A percentile compares a stretch with the other conserved stretches of the same genome.
phyloP scores from a whole-genome alignment of 257 asterid species.

The Scutellaria galericulata region DNA sequence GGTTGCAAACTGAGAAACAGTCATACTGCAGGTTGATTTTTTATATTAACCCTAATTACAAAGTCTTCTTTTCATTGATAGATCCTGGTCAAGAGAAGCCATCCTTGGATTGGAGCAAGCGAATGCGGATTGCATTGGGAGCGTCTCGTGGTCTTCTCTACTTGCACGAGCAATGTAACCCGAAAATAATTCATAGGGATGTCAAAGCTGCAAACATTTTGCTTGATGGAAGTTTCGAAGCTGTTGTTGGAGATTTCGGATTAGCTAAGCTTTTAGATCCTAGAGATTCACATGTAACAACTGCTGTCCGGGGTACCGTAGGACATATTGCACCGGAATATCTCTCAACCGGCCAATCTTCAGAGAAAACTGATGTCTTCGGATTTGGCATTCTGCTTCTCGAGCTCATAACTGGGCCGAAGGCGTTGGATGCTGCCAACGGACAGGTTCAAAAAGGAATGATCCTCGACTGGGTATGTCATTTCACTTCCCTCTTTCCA shows the following conservation, averaged over 20 bases:
- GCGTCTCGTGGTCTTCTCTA: conserved; percentile 94
- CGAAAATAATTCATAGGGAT: conserved; percentile 88
- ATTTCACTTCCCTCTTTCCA: neutral
- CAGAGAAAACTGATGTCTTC: conserved; percentile 91
- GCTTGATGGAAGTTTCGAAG: conserved; percentile 87
- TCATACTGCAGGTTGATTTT: no score
- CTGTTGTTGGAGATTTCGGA: conserved; percentile 95
- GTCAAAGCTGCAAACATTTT: conserved; percentile 95
- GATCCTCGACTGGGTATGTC: conserved; percentile 84
- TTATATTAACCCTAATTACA: no score
- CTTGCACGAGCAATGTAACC: conserved; percentile 89
- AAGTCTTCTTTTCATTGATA: conserved; percentile 17
- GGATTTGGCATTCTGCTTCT: conserved; percentile 90
- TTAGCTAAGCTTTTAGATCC: conserved; percentile 93
- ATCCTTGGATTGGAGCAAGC: conserved; percentile 84
- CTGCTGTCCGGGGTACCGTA: conserved; percentile 93
- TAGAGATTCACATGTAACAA: conserved; percentile 86
- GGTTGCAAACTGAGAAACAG: no score
- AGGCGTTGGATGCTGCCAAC: conserved; percentile 67
- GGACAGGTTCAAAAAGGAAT: conserved; percentile 80
- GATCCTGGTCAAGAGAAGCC: conserved; percentile 74
- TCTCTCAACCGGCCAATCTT: conserved; percentile 94
- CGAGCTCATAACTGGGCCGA: conserved; percentile 85
- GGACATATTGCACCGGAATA: conserved; percentile 97
- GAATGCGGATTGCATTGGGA: conserved; percentile 77